A percentile compares a stretch with the other conserved stretches of the same genome.
Conservation (phyloP, 176 grass and related monocot species). For the Canna indica region DNA sequence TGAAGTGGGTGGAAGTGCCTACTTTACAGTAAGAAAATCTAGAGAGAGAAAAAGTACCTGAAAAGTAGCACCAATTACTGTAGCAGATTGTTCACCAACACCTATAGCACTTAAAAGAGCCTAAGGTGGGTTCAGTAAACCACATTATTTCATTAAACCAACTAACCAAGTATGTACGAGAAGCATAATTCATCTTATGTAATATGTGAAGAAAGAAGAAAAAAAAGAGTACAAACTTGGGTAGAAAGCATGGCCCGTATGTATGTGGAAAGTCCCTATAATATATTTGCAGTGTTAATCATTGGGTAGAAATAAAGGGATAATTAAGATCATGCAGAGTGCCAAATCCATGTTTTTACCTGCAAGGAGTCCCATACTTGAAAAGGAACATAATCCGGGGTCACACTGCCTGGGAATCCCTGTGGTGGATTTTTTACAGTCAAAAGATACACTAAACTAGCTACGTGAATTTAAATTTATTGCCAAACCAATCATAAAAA, state of each 20-base stretch:
- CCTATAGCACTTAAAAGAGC: slow-evolving; percentile 88
- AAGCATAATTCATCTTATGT: not conserved
- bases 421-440: slow-evolving; percentile 13
- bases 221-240: slow-evolving; percentile 23
- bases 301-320: not conserved
- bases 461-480: slow-evolving; percentile 1
- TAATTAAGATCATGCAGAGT: not conserved
- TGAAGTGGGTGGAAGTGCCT: not conserved
- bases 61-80: slow-evolving; percentile 95
- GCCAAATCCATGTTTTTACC: slow-evolving; percentile 20
- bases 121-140: slow-evolving; percentile 32
- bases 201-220: slow-evolving; percentile 17
- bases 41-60: slow-evolving; percentile 37
- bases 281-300: not conserved
- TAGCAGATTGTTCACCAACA: slow-evolving; percentile 78
- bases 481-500: not conserved
- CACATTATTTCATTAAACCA: slow-evolving; percentile 25
- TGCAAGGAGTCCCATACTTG: slow-evolving; percentile 90
- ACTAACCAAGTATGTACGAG: not conserved
- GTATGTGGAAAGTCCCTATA: slow-evolving; percentile 76
- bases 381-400: slow-evolving; percentile 81
- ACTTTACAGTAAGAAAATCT: not conserved
- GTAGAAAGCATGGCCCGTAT: slow-evolving; percentile 91
- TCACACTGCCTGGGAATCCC: slow-evolving; percentile 84
- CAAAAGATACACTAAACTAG: not conserved